These are phyloP conservation scores for Sclerotiophoma versabilis DNA, from an alignment of 2,329 filamentous ascomycete species.

Conservation along the genomic window DNA sequence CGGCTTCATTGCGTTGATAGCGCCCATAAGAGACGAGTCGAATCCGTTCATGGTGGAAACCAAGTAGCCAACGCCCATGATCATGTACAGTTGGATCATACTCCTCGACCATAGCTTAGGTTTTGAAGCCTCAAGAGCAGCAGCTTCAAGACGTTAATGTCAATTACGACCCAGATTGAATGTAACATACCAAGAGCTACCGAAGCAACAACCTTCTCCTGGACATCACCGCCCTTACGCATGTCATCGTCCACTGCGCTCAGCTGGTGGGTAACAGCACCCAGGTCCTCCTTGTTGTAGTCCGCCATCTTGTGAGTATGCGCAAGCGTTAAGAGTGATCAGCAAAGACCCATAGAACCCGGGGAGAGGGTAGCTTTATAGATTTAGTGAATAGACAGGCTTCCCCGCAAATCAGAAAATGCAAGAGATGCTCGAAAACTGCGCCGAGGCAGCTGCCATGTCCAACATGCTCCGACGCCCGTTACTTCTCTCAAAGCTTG, in stretches of 20 bases:
- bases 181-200: conserved; percentile 37
- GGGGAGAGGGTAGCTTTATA: conserved; percentile 36
- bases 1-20: conserved; percentile 61
- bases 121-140: conserved; percentile 43
- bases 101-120: conserved; percentile 38
- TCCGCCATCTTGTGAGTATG: conserved; percentile 25
- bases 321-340: conserved; percentile 13
- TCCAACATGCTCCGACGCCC: conserved; percentile 25
- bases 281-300: conserved; percentile 29
- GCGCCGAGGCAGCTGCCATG: conserved; percentile 27
- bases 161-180: background rate
- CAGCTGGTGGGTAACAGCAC: conserved; percentile 33
- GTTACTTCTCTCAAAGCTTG: conserved; percentile 12
- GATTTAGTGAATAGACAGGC: conserved; percentile 19
- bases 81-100: conserved; percentile 44
- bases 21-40: conserved; percentile 52
- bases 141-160: conserved; percentile 29
- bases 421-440: conserved; percentile 11
- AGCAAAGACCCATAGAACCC: conserved; percentile 10
- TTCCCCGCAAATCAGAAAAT: conserved; percentile 31
- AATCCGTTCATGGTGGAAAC: conserved; percentile 47
- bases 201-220: conserved; percentile 40
- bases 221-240: conserved; percentile 29
- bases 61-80: conserved; percentile 46
- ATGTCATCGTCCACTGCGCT: conserved; percentile 33